Evolutionary conservation across 257 asterid genomes (phyloP), one percentile per base, ranked within the genome.

Genomic region (Scutellaria minor): DNA sequence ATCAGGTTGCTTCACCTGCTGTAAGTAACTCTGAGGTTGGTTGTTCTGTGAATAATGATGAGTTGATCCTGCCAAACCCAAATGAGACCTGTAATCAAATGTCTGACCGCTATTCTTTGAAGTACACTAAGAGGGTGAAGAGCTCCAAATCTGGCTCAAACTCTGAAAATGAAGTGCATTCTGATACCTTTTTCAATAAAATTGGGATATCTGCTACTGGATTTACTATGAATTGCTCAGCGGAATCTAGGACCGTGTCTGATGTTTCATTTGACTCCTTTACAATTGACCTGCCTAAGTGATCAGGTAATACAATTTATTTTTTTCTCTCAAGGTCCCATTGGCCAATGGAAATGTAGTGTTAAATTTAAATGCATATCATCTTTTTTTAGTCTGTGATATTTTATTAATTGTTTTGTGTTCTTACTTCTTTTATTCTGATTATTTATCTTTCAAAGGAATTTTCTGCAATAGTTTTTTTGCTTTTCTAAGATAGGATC

Each of bases 111-210:
- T 79, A 81, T 65, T 69, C 47, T 9, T 24, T 75, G 2, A 82
- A 79, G 78, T 84, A 84, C 56, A 50, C 75, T 47, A 80, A 70
- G 83, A 84, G 85, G 80, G 65, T 64, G 66, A 78, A 77, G 77
- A 44, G 81, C 62, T 68, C 72, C 62, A 64, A 68, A 47, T 47
- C 75, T 20, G 66, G 73, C 77, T 69, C 83, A 50, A 72, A 46
- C 35, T 45, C 47, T 68, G 81, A 63, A 63, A 46, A 45, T 55
- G 64, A 75, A 48, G 62, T 70, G 71, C 74, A 59, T 35, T 73
- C 64, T 73, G 72, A 75, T 66, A 66, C 76, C 74, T 62, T 66
- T 62, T 22, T 63, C 41, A 72, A 54, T 51, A 73, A 71, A 66
- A 22, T 66, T 75, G 82, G 55, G 61, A 59, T 54, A n/a, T 51